phyloP scores from a whole-genome alignment of 495 filamentous ascomycete genomes.

The Neurospora tetraspora region DNA sequence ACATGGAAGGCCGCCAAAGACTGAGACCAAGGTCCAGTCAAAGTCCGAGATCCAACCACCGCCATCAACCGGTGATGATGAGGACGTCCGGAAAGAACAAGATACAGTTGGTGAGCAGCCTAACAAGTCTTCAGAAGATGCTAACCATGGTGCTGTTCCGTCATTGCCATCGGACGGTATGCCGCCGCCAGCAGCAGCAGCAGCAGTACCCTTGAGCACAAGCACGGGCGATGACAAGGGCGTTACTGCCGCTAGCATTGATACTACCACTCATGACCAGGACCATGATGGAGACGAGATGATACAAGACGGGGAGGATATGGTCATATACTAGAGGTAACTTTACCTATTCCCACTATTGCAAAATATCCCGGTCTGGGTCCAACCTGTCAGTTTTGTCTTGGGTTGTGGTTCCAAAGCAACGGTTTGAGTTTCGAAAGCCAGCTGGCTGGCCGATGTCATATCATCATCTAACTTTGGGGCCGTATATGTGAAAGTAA shows the following conservation, averaged over 20 bases:
- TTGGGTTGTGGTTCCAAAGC: background rate
- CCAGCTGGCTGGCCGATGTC: background rate
- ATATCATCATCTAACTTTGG: background rate
- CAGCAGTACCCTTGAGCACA: background rate
- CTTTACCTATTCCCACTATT: conserved; percentile 10
- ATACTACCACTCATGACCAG: conserved; percentile 24
- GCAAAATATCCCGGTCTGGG: background rate
- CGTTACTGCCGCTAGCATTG: background rate
- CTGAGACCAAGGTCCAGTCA: background rate
- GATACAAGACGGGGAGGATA: conserved; percentile 71
- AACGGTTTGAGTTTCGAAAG: background rate
- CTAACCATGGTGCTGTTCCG: conserved; percentile 25
- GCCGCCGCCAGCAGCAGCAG: conserved; percentile 13
- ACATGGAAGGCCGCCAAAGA: background rate
- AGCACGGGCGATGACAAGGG: background rate
- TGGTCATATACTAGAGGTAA: conserved; percentile 61
- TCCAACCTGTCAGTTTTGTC: background rate
- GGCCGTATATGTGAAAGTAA: background rate
- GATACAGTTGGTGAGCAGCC: conserved; percentile 32
- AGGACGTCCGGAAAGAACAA: background rate
- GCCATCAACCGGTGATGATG: background rate
- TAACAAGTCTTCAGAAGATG: conserved; percentile 30
- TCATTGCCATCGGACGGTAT: conserved; percentile 6
- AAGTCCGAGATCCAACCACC: background rate
- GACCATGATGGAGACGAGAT: conserved; percentile 65